A percentile compares a stretch with the other conserved stretches of the same genome.
phyloP scores from a whole-genome alignment of 1,284 basidiomycete species.

The Chondrostereum purpureum region DNA sequence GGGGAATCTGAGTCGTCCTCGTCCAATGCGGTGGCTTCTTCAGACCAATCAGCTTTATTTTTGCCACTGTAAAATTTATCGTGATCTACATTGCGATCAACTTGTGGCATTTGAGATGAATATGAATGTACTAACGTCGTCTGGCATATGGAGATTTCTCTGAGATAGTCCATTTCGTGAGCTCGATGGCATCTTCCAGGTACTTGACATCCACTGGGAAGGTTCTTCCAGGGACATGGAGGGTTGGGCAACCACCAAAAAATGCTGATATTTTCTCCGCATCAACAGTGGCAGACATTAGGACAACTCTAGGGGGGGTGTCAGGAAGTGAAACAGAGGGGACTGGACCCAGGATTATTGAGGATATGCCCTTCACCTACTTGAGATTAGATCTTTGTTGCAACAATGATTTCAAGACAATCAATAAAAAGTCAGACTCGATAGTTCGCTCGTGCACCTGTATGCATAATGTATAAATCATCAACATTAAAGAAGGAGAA shows the following conservation, averaged over 20 bases:
- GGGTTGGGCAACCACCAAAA: conserved; percentile 86
- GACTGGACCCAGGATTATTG: not conserved
- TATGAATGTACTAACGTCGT: conserved; percentile 40
- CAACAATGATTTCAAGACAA: conserved; percentile 89
- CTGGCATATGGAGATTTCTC: conserved; percentile 83
- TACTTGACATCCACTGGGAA: conserved; percentile 90
- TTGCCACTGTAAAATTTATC: conserved; percentile 64
- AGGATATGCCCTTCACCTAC: too few relatives aligned
- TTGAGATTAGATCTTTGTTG: conserved; percentile 79
- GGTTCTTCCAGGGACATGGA: conserved; percentile 93
- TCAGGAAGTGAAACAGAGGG: not conserved
- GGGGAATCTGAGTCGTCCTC: conserved; percentile 70
- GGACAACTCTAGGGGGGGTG: conserved; percentile 61
- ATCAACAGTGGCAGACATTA: conserved; percentile 98
- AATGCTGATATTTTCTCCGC: conserved; percentile 91
- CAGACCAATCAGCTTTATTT: conserved; percentile 66
- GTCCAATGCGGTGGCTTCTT: conserved; percentile 52
- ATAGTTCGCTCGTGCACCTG: conserved; percentile 94
- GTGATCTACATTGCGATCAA: conserved; percentile 29
- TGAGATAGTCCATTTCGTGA: conserved; percentile 79
- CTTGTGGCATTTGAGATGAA: conserved; percentile 4
- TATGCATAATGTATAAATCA: conserved; percentile 1
- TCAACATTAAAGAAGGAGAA: conserved; percentile 4
- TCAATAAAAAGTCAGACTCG: conserved; percentile 95
- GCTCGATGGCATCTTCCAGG: conserved; percentile 91